Base-by-base conservation (phyloP, 805 yeast genomes). In the Lipomyces oligophaga region DNA sequence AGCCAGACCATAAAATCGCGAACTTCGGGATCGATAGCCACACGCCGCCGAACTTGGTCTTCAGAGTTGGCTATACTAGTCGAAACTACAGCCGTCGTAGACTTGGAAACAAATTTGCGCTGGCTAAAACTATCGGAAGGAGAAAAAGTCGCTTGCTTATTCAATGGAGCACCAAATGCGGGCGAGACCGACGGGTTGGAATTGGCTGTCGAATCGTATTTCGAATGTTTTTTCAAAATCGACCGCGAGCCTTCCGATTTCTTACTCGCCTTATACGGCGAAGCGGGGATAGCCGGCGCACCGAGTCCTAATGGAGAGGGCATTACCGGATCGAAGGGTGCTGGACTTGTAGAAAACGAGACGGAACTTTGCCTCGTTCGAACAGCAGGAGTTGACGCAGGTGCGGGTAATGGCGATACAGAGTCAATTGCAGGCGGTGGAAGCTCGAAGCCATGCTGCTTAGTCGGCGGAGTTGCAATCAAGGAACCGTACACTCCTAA, bases 1-100 rank as follows among this genome's bases (percentile, higher is more conserved):
- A 44, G 27, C 48, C 48, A 44, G 8, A 15, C n/a, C 3, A 44
- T 53, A 54, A 86, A 87, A 42, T 74, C 75, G 3, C 62, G 53
- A 35, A 69, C 71, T 10, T 70, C 74, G n/a, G 41, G 37, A 47
- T 49, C 56, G 7, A 22, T 36, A 10, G 43, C 27, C 27, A 27
- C 22, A 3, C 39, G 41, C 18, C 31, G 15, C 4, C 24, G 38
- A 8, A 40, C 20, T 25, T 50, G 46, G 5, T 38, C 55, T 8
- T 22, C n/a, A 8, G 44, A 35, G 7, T 39, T 35, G 5, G 36
- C 38, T 19, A 42, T 16, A 27, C 33, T 24, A 10, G 43, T 18
- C 24, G 37, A 33, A 5, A 28, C 40, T 1, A 26, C 25, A 20
- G 19, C 35, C 30, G 13, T 4, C 10, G 45, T 42, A 19, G 13